Conservation (phyloP, 2,329 filamentous ascomycete genomes). For the Microcera coccophila region DNA sequence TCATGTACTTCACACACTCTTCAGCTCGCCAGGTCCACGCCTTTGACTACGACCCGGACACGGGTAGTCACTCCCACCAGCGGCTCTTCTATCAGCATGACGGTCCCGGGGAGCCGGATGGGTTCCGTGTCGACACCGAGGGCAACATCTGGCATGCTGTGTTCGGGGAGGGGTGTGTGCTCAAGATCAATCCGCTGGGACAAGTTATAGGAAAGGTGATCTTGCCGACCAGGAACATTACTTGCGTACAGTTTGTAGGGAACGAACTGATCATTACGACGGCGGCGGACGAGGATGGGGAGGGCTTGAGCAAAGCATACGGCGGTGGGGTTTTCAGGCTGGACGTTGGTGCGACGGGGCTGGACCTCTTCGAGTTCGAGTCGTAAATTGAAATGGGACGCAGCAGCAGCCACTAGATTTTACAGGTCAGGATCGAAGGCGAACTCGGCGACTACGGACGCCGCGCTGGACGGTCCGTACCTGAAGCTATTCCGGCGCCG, state of each 20-base stretch:
- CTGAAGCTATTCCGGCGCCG: not conserved
- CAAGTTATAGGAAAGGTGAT: conserved; percentile 69
- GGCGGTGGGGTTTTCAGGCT: conserved; percentile 72
- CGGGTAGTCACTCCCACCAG: conserved; percentile 62
- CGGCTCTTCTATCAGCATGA: conserved; percentile 70
- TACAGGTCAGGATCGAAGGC: too few species aligned
- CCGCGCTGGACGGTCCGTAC: too few species aligned
- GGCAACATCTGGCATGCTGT: conserved; percentile 87
- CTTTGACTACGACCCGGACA: conserved; percentile 67
- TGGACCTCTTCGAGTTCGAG: conserved; percentile 62
- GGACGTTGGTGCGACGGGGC: conserved; percentile 68
- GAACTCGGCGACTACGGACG: too few species aligned
- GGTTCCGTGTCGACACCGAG: conserved; percentile 76
- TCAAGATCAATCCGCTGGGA: conserved; percentile 68
- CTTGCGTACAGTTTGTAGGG: conserved; percentile 77
- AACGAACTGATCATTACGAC: conserved; percentile 74
- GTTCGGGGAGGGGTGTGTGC: conserved; percentile 72
- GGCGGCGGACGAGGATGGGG: conserved; percentile 63
- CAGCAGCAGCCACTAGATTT: too few species aligned
- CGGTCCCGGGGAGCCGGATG: conserved; percentile 68
- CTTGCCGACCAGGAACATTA: conserved; percentile 74
- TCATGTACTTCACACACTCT: conserved; percentile 81
- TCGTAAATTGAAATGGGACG: too few species aligned
- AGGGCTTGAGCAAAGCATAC: conserved; percentile 57
- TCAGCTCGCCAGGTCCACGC: conserved; percentile 65